Evolutionary conservation across 805 yeast species (phyloP), one percentile per base, ranked within the genome.

Genomic region (Lachancea nothofagi): DNA sequence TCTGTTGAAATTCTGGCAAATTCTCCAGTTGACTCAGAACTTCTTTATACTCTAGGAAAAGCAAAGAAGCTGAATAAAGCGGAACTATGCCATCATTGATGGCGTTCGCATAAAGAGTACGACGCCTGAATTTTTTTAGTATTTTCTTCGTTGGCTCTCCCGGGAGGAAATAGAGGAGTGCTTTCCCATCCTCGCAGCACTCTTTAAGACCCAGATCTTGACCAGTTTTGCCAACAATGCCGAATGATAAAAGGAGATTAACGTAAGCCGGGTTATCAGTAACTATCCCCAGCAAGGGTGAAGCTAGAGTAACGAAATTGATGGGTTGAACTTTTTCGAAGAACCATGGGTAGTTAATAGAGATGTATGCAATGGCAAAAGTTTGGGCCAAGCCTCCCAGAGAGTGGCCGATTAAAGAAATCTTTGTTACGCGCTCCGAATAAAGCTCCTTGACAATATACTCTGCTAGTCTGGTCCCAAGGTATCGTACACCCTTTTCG

Each of bases 1-100:
- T 42, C 28, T 37, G 32, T 38, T 28, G 27, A 27, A 26, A 41
- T 32, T 62, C 69, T 7, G 48, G 61, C 55, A 32, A 54, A 41
- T 41, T 65, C 60, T 34, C 63, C 57, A 45, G 50, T 22, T 52
- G 47, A 21, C 38, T 29, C 12, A 58, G 33, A 3, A 61, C 46
- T 2, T 75, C 84, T 45, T 73, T 73, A 64, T 80, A 81, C 55
- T 84, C 90, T 21, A 84, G 48, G 54, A 74, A 84, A 19, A 84
- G 61, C 38, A 84, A 55, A 0, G 87, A 79, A 0, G 87, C 72
- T 0, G 93, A 81, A 42, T 89, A 69, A 39, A 84, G 65, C 0
- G 94, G 93, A 0, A 84, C 94, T 25, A 84, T 80, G 2, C 93
- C 95, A 61, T 84, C 95, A 55, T 84, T 80, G 4, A 78, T 61